Conservation (phyloP, 495 filamentous ascomycete genomes). For the Thermothielavioides terrestris region DNA sequence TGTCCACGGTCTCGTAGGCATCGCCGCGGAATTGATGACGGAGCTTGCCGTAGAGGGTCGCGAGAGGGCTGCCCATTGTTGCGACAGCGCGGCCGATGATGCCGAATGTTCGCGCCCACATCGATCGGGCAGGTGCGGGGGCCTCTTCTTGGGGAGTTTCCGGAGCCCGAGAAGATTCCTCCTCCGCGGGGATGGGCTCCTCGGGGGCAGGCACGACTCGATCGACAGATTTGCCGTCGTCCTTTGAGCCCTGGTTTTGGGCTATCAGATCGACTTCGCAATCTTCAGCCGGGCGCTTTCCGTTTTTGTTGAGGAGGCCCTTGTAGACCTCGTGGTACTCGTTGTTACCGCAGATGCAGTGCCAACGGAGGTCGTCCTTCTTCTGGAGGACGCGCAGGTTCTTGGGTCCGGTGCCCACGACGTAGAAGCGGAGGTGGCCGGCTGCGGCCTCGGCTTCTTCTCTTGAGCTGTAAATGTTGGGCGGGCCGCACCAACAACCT, state of each 20-base stretch:
- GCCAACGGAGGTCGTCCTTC: conserved; percentile 16
- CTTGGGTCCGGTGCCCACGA: neutral
- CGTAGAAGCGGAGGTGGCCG: conserved; percentile 28
- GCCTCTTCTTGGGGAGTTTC: neutral
- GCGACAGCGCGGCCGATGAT: conserved; percentile 1
- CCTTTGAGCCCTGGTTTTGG: conserved; percentile 3
- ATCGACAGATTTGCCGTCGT: conserved; percentile 1
- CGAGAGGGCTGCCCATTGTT: conserved; percentile 15
- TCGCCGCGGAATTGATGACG: neutral
- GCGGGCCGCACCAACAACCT: conserved; percentile 17
- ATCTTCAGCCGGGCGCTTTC: conserved; percentile 20
- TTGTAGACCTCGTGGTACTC: conserved; percentile 3
- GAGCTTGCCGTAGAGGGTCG: conserved; percentile 8
- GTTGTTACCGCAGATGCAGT: conserved; percentile 17
- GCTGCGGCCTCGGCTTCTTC: conserved; percentile 15
- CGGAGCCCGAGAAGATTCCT: neutral
- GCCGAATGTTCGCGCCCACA: conserved; percentile 9
- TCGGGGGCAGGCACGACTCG: conserved; percentile 1
- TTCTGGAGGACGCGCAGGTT: conserved; percentile 20
- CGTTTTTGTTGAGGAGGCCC: conserved; percentile 11
- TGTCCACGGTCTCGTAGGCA: conserved; percentile 14
- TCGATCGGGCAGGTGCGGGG: neutral
- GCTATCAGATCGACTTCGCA: conserved; percentile 20
- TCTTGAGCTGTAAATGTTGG: conserved; percentile 16
- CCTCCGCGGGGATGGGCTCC: neutral